Conservation (phyloP, 2,329 filamentous ascomycete genomes). For the Fusarium sacchari region DNA sequence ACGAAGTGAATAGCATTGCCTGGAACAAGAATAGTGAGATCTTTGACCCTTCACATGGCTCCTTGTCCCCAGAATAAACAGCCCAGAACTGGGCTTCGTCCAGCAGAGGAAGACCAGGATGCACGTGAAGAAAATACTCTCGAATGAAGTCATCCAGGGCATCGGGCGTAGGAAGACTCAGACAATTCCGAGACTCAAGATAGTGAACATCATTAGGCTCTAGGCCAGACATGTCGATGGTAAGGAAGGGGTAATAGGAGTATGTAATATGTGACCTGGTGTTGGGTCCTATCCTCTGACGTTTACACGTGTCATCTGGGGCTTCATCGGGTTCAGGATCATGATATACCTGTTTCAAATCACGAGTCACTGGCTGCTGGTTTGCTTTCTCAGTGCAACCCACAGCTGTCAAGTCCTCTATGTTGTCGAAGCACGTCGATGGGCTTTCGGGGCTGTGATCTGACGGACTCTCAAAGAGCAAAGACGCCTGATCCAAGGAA, state of each 20-base stretch:
- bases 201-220: neutral
- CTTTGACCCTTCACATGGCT: rapidly evolving
- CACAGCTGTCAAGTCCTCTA: rapidly evolving
- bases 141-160: conserved; percentile 3
- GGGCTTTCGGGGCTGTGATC: neutral
- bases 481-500: rapidly evolving
- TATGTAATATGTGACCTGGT: neutral
- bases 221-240: neutral
- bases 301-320: rapidly evolving
- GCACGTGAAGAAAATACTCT: conserved; percentile 26
- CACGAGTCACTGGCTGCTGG: neutral
- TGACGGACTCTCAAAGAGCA: rapidly evolving
- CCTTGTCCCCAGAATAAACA: neutral
- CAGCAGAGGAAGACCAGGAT: conserved; percentile 16
- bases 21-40: neutral
- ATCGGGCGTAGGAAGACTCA: rapidly evolving
- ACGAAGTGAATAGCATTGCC: neutral
- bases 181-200: neutral
- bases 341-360: rapidly evolving
- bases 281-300: neutral
- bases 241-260: neutral
- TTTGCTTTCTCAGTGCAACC: rapidly evolving
- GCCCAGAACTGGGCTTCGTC: neutral
- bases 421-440: neutral
- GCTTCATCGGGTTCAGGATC: rapidly evolving